phyloP scores from a whole-genome alignment of 345 rosid genomes.

The Dipteronia sinensis region DNA sequence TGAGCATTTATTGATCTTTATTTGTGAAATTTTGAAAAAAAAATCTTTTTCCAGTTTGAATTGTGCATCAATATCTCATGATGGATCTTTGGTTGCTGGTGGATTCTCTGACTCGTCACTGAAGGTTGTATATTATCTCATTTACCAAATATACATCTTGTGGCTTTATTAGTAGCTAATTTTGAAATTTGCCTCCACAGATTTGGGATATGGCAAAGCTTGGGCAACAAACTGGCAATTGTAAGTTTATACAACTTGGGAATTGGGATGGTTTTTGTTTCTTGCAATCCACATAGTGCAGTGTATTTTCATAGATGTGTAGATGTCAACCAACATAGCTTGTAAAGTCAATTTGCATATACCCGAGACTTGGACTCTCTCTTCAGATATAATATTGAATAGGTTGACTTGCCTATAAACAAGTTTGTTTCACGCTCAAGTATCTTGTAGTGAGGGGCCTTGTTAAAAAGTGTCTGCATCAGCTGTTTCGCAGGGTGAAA shows the following conservation, averaged over 20 bases:
- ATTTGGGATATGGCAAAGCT: slow-evolving; percentile 99
- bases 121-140: slow-evolving; percentile 51
- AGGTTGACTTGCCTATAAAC: not conserved
- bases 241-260: slow-evolving; percentile 42
- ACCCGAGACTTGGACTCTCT: not conserved
- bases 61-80: slow-evolving; percentile 90
- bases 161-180: slow-evolving; percentile 25
- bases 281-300: not conserved
- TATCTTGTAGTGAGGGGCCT: slow-evolving; percentile 7
- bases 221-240: slow-evolving; percentile 64
- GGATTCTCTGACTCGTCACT: slow-evolving; percentile 97
- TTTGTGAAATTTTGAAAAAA: slow-evolving; percentile 2
- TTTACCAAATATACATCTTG: slow-evolving; percentile 3
- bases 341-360: not conserved
- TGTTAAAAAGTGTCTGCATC: slow-evolving; percentile 33
- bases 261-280: slow-evolving; percentile 2
- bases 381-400: slow-evolving; percentile 11
- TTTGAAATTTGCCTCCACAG: slow-evolving; percentile 43
- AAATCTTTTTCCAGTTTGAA: slow-evolving; percentile 55
- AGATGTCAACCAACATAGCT: not conserved
- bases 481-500: slow-evolving; percentile 81
- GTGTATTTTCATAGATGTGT: not conserved
- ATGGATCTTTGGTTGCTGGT: slow-evolving; percentile 95
- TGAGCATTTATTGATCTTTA: slow-evolving; percentile 8
- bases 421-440: not conserved